Evolutionary conservation across 1,139 yeast species (phyloP), one percentile per base, ranked within the genome.

Genomic region (Kluyveromyces marxianus): DNA sequence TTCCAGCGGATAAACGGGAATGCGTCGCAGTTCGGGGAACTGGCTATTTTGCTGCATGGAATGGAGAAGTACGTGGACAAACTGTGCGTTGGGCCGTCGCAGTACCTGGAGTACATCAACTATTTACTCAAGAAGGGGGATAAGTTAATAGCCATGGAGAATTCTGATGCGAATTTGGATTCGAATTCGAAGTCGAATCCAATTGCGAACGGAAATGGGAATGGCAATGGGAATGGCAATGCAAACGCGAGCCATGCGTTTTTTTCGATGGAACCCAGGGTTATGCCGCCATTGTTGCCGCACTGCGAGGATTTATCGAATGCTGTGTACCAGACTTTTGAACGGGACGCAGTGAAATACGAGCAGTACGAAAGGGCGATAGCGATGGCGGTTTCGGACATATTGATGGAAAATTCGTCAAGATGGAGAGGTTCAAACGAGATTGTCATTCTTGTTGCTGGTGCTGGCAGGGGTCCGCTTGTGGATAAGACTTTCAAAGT

Each of bases 381-480:
- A 3, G 68, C 66, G 32, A 63, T 71, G 44, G 92, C 95, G 0
- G 52, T 85, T 7, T 52, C 57, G n/a, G 77, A 74, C 48, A 52
- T 62, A 21, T 45, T 59, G 3, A 49, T 50, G 3, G 44, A 52
- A 44, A 27, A 27, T 21, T 10, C 30, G 14, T 28, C 39, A 8
- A 32, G 29, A n/a, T 32, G 35, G 39, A 39, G 37, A 27, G 35
- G 35, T 6, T 48, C 31, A 42, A 46, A 48, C 31, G 54, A 39
- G 7, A 44, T 50, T 5, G 65, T 63, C 25, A 66, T 87, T 3
- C 72, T 87, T 5, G 74, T 89, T 1, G 81, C 83, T 3, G 97
- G 97, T 0, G 95, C 96, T 0, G 97, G 97, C 0, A 67, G 87
- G 44, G 97, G 97, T 0, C 89, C 92, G 1, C 65, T 88, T 35